These are phyloP conservation scores for Candida endomychidarum DNA, from an alignment of 805 yeast species.

Conservation along the genomic window DNA sequence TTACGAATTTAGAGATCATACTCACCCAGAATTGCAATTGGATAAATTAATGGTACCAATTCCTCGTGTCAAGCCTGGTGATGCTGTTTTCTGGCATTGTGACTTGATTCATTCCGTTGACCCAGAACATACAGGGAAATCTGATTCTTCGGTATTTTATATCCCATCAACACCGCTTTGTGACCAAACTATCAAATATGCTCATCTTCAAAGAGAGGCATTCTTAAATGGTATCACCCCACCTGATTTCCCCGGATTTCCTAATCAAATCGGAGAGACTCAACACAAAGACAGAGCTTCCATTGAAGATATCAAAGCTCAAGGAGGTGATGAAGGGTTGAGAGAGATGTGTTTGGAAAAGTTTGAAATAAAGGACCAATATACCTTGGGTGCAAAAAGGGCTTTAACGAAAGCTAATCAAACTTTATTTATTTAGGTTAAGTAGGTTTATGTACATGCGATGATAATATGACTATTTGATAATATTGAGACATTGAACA, in stretches of 20 bases:
- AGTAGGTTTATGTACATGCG: too few relatives aligned
- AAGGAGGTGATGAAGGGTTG: constrained; percentile 17
- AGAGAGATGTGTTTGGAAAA: constrained; percentile 19
- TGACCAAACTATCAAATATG: constrained; percentile 12
- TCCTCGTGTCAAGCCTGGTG: constrained; percentile 43
- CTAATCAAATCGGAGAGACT: constrained; percentile 20
- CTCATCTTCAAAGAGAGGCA: constrained; percentile 8
- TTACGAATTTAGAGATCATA: constrained; percentile 12
- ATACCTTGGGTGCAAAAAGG: constrained; percentile 13
- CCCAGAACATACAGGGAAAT: constrained; percentile 28
- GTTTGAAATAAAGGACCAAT: constrained; percentile 13
- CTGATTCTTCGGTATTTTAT: constrained; percentile 40
- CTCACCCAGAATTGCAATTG: constrained; percentile 36
- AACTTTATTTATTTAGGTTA: too few relatives aligned
- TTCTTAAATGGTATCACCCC: constrained; percentile 16
- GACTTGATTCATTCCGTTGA: constrained; percentile 44
- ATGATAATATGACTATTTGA: too few relatives aligned
- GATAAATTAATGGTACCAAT: constrained; percentile 28
- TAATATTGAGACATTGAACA: too few relatives aligned
- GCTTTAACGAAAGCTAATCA: too few relatives aligned
- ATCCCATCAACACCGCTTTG: constrained; percentile 35
- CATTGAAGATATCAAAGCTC: constrained; percentile 17
- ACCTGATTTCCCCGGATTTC: constrained; percentile 29
- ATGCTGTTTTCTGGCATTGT: constrained; percentile 44
- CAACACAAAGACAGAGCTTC: constrained; percentile 21